A percentile compares a stretch with the other conserved stretches of the same genome.
These are phyloP conservation scores for Arabidopsis hybrid DNA, from an alignment of 441 rosid species.

Conservation along the genomic window DNA sequence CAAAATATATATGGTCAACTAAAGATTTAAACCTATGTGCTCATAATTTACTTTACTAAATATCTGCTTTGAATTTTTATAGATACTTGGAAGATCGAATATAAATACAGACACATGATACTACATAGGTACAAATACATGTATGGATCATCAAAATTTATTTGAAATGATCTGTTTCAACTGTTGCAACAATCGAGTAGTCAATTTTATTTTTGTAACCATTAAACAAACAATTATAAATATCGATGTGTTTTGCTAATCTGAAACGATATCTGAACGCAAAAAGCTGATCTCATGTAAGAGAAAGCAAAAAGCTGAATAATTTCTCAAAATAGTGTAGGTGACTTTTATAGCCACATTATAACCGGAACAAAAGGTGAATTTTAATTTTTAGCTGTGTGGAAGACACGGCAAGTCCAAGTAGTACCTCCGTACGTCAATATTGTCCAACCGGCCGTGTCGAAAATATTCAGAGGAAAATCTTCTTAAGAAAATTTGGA, in stretches of 20 bases:
- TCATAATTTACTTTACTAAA: neutral
- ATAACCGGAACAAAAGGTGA: conserved; percentile 16
- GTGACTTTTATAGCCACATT: neutral
- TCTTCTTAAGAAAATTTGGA: conserved; percentile 19
- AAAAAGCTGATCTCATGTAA: neutral
- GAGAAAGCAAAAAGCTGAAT: neutral
- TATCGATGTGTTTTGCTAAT: neutral
- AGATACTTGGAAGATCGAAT: neutral
- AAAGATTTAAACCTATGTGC: neutral
- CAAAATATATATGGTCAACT: neutral
- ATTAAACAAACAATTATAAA: neutral
- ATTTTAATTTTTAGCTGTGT: conserved; percentile 25
- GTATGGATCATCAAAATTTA: neutral
- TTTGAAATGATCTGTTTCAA: neutral
- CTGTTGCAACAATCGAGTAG: neutral
- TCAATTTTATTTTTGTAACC: neutral
- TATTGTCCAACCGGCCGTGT: conserved; percentile 23
- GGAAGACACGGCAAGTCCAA: conserved; percentile 23
- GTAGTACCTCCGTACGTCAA: conserved; percentile 38
- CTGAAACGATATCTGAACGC: neutral
- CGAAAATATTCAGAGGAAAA: conserved; percentile 9
- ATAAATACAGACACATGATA: neutral
- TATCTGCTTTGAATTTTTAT: neutral
- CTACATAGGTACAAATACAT: neutral
- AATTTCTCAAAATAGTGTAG: neutral